A percentile compares a stretch with the other conserved stretches of the same genome.
Evolutionary conservation across 805 yeast species (phyloP).

Genomic region (Zygoascus bituminiphila): DNA sequence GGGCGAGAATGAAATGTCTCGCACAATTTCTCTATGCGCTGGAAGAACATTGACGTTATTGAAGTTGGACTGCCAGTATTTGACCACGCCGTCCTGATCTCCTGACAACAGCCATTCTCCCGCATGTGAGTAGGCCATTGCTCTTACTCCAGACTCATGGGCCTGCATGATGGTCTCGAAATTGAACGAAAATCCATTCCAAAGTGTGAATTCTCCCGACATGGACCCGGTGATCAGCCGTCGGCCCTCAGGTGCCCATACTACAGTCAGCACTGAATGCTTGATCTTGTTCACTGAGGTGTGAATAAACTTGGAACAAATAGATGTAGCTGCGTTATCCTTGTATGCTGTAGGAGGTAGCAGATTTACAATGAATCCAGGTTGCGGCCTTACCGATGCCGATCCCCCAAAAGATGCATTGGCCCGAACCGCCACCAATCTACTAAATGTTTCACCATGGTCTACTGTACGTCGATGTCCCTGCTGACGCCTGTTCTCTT

Average conservation of each 20-base stretch:
- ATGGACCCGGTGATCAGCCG: slow-evolving; percentile 82
- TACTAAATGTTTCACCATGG: slow-evolving; percentile 65
- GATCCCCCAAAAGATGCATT: slow-evolving; percentile 26
- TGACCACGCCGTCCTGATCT: slow-evolving; percentile 83
- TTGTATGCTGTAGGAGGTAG: slow-evolving; percentile 59
- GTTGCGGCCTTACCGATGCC: slow-evolving; percentile 50
- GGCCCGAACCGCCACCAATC: slow-evolving; percentile 44
- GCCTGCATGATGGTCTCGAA: slow-evolving; percentile 98
- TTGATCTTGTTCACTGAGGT: slow-evolving; percentile 83
- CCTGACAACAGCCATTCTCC: slow-evolving; percentile 95
- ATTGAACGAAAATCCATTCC: slow-evolving; percentile 94
- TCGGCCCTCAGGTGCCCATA: slow-evolving; percentile 96
- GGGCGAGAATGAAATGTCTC: slow-evolving; percentile 85
- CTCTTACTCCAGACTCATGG: slow-evolving; percentile 81
- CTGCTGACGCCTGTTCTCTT: slow-evolving; percentile 18
- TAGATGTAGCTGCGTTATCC: slow-evolving; percentile 46
- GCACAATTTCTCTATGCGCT: slow-evolving; percentile 72
- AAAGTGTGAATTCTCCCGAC: slow-evolving; percentile 91
- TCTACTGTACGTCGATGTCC: slow-evolving; percentile 62
- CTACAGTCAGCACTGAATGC: slow-evolving; percentile 82
- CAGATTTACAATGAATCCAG: slow-evolving; percentile 48
- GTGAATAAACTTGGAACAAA: slow-evolving; percentile 76
- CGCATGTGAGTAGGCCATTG: slow-evolving; percentile 73
- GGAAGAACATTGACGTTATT: slow-evolving; percentile 69
- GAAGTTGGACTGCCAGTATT: slow-evolving; percentile 97